Evolutionary conservation across 805 yeast species (phyloP), one percentile per base, ranked within the genome.

Genomic region (Wickerhamomyces silvicola): DNA sequence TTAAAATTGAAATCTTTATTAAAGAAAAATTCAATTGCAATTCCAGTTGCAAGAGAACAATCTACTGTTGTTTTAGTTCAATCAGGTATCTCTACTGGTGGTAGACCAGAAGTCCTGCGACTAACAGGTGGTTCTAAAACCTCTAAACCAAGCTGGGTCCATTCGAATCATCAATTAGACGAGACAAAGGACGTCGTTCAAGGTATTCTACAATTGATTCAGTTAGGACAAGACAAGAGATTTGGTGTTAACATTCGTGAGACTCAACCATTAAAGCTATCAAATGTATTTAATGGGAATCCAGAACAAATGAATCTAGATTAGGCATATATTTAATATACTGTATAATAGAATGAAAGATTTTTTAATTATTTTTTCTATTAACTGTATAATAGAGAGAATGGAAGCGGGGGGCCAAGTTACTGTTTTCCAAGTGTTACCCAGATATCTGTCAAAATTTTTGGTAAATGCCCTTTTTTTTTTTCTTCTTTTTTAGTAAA

Each of bases 91-190:
- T 56, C 63, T 37, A 49, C 56, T 24, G 50, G 57, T 36, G 63
- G 63, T 30, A 60, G 49, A 37, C 64, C 66, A 27, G 92, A 83
- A 56, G 62, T 82, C 12, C 57, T 88, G 35, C 73, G 95, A 54
- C 68, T 90, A 42, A 75, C 90, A 18, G 97, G 97, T 28, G 95
- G 95, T 29, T 56, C 65, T 23, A 67, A 70, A 46, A 67, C 79
- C 17, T 69, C 78, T 32, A 69, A 72, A 38, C 88, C 96, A 46
- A 75, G 85, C 45, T 92, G 94, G 92, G 81, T 83, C 27, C 96
- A 88, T 54, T 84, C 95, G 18, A 64, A 72, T 25, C 78, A 66
- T 60, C 79, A 79, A 56, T 59, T 90, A 35, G 57, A 67, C 19
- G 75, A 72, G 28, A 60, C 64, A 6, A 66, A 54, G 23, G 48